Base-by-base conservation (phyloP, 1,284 basidiomycete genomes). In the Calocybe gambosa region DNA sequence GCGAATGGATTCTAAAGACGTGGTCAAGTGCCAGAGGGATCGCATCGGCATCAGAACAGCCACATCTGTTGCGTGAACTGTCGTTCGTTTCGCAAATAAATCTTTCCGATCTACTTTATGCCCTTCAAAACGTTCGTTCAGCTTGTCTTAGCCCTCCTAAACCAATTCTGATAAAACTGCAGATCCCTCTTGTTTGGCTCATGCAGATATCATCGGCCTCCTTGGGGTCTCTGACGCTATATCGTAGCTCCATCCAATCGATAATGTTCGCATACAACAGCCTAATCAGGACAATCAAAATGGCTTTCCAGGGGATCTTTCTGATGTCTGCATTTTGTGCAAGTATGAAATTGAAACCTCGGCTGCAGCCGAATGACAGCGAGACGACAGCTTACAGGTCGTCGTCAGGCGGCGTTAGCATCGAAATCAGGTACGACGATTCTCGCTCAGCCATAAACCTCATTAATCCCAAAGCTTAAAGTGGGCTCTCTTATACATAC, bases 261-360 rank as follows among this genome's bases (percentile, higher is more conserved):
- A 71, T 89, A 31, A 69, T 88, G 13, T 76, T 76, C 57, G 77
- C 85, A 3, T 70, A 77, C 45, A 70, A 78, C 45, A 77, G 77
- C 52, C 61, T 89, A 48, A 58, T 80, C 20, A 75, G 76, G 36
- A 85, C 80, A 5, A 60, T 73, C 19, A 77, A 77, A 47, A 80
- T 82, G 77, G 78, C 80, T 16, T 89, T 84, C 56, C 89, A 92
- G 61, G 77, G 80, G 13, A 74, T 90, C 33, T 92, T 91, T 65
- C 69, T 87, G 51, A 82, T 91, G 78, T 83, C 83, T 35, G 87
- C 89, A 5, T 91, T 88, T 59, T 82, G 78, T 54, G 84, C 85
- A 33, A 81, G 82, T 37, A 78, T 79, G 67, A 74, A 78, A 49
- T 66, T 89, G 48, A 77, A 80, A 55, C 82, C 86, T 18, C 72